Evolutionary conservation across 179 eudicot genomes (phyloP), one percentile per base, ranked within the genome.

Genomic region (Camellia oleifera): DNA sequence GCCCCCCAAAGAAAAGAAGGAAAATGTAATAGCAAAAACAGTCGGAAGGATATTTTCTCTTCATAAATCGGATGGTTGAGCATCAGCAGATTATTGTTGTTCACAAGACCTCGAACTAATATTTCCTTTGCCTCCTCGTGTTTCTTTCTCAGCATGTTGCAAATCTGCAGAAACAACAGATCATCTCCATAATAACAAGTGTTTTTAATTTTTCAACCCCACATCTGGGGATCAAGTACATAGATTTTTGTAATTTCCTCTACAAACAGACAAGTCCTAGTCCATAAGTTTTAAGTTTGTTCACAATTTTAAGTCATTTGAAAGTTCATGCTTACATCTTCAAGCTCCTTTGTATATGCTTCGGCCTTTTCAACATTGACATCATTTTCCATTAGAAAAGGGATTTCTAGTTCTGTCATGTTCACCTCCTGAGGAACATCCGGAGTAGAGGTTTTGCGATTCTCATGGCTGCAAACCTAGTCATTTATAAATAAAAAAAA

Each of bases 41-140:
- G 71, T 74, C 58, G 46, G 40, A 88, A 91, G 99, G 98, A 94
- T 94, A 94, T 96, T 79, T 89, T 96, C 65, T 90, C 90, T 65
- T 91, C 90, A 70, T 84, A 81, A 40, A 88, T 86, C 60, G 99
- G 97, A 80, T 90, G 88, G 88, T 88, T 90, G 80, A 96, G 91
- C 93, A 94, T 87, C 83, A 96, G 88, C 83, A 94, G 88, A 54
- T 88, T 84, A 91, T 91, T 96, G 92, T 91, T 92, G 88, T 90
- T 94, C 54, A 92, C 92, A 79, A 91, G 83, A 80, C 93, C 93
- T 67, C 89, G 89, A 83, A 90, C 97, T 79, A 94, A 72, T 82
- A 92, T 42, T 76, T 96, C 99, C 85, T 94, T 94, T 18, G 99
- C 97, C 83, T 91, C 98, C 61, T 92, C 98, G 13, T 90, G 97